Base-by-base conservation (phyloP, 306 rosid genomes). In the Mucuna pruriens region DNA sequence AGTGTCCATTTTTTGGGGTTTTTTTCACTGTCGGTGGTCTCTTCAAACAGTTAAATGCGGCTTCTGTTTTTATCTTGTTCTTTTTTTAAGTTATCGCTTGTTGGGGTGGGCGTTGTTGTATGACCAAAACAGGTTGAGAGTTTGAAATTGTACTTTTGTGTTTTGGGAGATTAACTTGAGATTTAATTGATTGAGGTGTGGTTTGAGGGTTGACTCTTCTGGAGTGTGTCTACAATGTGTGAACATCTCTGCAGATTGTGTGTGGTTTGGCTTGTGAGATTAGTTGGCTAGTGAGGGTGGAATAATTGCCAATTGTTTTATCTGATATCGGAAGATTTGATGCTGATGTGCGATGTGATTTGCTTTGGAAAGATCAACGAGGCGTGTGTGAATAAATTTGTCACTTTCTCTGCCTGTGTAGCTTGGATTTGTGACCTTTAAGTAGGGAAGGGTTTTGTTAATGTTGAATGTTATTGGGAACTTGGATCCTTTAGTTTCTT, bases 301-400 rank as follows among this genome's bases (percentile, higher is more conserved):
- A 48, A n/a, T 48, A 46, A 66, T 72, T 83, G 49, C 15, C 38
- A 12, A 39, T 64, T 70, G 46, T 72, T 71, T 71, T 76, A 54
- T 48, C 78, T 20, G 26, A 8, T 75, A 29, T 71, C 26, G 70
- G 66, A 71, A 76, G 82, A 83, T 67, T 83, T 77, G 80, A 77
- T 62, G 52, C 19, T 67, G 71, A 44, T 76, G 45, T 70, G 23
- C 55, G 69, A 49, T 74, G 52, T 84, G 45, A 17, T 75, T 63
- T 15, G 61, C 83, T 40, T 73, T 23, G 31, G 42, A 52, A 72
- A 49, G 15, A 36, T 82, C 78, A 42, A 52, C 51, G 5, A 67
- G 9, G 39, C 57, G 44, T 52, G 13, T 80, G 71, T 22, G 44
- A 38, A 3, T 66, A 1, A 13, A 33, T 79, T 78, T 74, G 81